These are phyloP conservation scores for Aspergillus phoenicis DNA, from an alignment of 2,329 filamentous ascomycete species.

Conservation along the genomic window DNA sequence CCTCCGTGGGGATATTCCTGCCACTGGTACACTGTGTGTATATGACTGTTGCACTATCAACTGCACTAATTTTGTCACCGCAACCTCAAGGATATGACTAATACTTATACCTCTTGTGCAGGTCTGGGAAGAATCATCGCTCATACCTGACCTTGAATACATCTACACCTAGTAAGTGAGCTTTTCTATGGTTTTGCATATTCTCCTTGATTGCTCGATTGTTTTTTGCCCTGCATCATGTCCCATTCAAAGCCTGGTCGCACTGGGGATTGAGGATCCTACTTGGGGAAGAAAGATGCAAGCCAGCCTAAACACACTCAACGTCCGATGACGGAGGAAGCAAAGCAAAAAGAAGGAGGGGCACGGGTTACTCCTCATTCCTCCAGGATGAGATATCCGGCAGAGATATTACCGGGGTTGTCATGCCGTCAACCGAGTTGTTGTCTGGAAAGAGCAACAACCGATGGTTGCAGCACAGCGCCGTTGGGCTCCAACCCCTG, in stretches of 20 bases:
- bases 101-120: not conserved
- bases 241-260: not conserved
- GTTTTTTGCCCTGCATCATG: slow-evolving; percentile 1
- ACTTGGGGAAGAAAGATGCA: slow-evolving; percentile 2
- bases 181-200: not conserved
- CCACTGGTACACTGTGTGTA: too few species aligned
- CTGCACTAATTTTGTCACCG: not conserved
- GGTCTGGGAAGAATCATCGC: not conserved
- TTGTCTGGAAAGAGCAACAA: not conserved
- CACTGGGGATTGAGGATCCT: not conserved
- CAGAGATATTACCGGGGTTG: not conserved
- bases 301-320: not conserved
- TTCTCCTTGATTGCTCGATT: not conserved
- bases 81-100: not conserved
- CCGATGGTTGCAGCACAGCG: slow-evolving; percentile 1
- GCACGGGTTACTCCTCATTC: not conserved
- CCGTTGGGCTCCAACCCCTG: slow-evolving; percentile 8
- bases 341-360: not conserved
- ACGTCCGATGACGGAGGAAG: not conserved
- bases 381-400: not conserved
- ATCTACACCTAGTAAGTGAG: slow-evolving; percentile 6
- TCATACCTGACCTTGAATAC: not conserved
- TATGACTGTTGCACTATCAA: not conserved
- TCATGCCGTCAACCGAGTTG: not conserved
- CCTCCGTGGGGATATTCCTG: too few species aligned